phyloP scores from a whole-genome alignment of 2,329 filamentous ascomycete species.

The Xylogone sp. region DNA sequence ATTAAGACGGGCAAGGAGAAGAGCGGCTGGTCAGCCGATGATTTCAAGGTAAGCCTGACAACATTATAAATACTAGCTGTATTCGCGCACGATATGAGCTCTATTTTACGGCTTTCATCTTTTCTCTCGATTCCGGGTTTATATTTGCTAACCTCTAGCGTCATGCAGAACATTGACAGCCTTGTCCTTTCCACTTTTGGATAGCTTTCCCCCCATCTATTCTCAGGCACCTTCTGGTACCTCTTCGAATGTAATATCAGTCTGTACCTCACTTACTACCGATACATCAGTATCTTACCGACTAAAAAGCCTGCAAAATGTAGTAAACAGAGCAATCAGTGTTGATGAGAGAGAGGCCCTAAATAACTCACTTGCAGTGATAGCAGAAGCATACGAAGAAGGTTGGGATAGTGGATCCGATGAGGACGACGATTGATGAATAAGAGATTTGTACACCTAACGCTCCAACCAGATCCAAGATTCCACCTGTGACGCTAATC shows the following conservation, averaged over 20 bases:
- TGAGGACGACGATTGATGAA: constrained; percentile 51
- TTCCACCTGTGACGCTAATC: neutral
- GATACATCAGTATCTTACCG: constrained; percentile 69
- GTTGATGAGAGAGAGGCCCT: constrained; percentile 81
- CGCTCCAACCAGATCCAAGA: neutral
- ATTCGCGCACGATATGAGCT: neutral
- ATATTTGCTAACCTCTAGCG: constrained; percentile 35
- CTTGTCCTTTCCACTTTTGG: constrained; percentile 70
- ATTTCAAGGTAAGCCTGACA: constrained; percentile 24
- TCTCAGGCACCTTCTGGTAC: constrained; percentile 28
- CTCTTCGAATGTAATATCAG: constrained; percentile 38
- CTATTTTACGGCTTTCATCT: neutral
- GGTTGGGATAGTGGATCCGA: constrained; percentile 80
- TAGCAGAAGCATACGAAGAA: constrained; percentile 85
- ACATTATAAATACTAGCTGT: neutral
- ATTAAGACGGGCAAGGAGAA: constrained; percentile 26
- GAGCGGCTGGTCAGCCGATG: constrained; percentile 27
- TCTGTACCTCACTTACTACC: constrained; percentile 64
- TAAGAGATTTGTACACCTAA: neutral
- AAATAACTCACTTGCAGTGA: constrained; percentile 74
- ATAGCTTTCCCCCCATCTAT: constrained; percentile 82
- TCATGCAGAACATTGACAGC: constrained; percentile 34
- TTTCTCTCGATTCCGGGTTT: constrained; percentile 2
- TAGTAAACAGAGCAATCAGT: constrained; percentile 59
- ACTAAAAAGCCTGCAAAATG: constrained; percentile 61